Evolutionary conservation across 1,284 basidiomycete species (phyloP).

Genomic region (Schizopora paradoxa): DNA sequence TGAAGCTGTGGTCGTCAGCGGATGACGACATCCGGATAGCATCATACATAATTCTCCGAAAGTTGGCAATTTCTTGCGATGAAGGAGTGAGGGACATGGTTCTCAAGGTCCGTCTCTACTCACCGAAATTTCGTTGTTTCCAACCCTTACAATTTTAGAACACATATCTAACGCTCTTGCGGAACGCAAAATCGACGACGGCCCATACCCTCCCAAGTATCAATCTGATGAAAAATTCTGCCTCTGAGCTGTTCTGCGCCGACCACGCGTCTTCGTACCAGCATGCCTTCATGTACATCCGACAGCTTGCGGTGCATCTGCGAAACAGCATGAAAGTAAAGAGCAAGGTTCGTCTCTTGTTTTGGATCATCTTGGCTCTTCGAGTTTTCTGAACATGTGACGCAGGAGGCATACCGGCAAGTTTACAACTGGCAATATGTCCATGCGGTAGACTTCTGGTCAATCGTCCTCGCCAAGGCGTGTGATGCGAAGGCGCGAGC

Average conservation of each 20-base stretch:
- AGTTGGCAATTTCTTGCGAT: slow-evolving; percentile 76
- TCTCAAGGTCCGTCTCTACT: slow-evolving; percentile 62
- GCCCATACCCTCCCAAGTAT: slow-evolving; percentile 89
- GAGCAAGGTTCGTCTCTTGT: slow-evolving; percentile 54
- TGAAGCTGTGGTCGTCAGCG: slow-evolving; percentile 79
- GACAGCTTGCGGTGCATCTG: slow-evolving; percentile 92
- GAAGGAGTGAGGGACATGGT: slow-evolving; percentile 81
- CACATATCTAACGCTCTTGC: slow-evolving; percentile 80
- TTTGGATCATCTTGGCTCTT: slow-evolving; percentile 19
- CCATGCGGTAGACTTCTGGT: slow-evolving; percentile 97
- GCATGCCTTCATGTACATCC: slow-evolving; percentile 95
- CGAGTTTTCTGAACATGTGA: slow-evolving; percentile 14
- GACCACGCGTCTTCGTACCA: slow-evolving; percentile 79
- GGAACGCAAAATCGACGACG: slow-evolving; percentile 78
- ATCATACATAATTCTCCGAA: slow-evolving; percentile 83
- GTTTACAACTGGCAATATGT: slow-evolving; percentile 99
- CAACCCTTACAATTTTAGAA: slow-evolving; percentile 42
- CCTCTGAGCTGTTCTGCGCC: slow-evolving; percentile 85
- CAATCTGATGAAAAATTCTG: slow-evolving; percentile 98
- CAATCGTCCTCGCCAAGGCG: slow-evolving; percentile 78
- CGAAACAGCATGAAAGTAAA: slow-evolving; percentile 88
- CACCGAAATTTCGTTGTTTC: slow-evolving; percentile 9
- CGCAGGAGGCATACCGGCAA: slow-evolving; percentile 84
- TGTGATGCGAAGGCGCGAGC: slow-evolving; percentile 57
- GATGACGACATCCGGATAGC: slow-evolving; percentile 83